Conservation (phyloP, 192 early-diverging fungal species). For the Backusella liffmaniae region DNA sequence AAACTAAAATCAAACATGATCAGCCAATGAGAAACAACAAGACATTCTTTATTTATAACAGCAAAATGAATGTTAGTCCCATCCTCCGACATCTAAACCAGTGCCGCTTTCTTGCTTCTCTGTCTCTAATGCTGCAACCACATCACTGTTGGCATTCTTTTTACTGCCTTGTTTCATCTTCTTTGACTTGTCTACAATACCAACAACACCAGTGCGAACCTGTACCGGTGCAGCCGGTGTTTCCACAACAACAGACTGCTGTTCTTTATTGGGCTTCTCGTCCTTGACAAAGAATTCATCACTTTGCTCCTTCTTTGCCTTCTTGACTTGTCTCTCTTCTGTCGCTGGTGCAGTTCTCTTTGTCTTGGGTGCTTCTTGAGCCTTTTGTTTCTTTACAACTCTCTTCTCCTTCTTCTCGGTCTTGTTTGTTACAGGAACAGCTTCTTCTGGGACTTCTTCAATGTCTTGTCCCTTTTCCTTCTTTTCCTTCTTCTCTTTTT, state of each 20-base stretch:
- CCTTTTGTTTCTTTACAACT: constrained; percentile 14
- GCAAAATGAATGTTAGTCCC: constrained; percentile 16
- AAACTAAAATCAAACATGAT: too few relatives aligned
- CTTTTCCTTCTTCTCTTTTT: constrained; percentile 46
- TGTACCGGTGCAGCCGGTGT: background rate
- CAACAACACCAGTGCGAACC: constrained; percentile 21
- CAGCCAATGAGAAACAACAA: background rate
- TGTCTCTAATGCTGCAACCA: constrained; percentile 16
- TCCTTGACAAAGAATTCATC: constrained; percentile 36
- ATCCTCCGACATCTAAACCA: constrained; percentile 24
- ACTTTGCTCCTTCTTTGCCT: constrained; percentile 34
- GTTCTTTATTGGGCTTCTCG: constrained; percentile 20
- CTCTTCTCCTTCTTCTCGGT: constrained; percentile 29
- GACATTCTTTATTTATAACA: background rate
- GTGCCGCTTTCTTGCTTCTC: constrained; percentile 18
- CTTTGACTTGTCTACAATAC: constrained; percentile 25
- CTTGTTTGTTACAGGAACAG: constrained; percentile 13
- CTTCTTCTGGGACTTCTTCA: constrained; percentile 12
- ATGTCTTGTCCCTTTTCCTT: constrained; percentile 26
- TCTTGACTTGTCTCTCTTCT: constrained; percentile 22
- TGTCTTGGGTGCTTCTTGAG: background rate
- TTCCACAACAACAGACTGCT: background rate
- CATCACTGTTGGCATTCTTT: constrained; percentile 12
- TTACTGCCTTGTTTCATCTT: constrained; percentile 1
- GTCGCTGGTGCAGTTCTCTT: constrained; percentile 4